Percentiles rank a stretch among this genome's conserved stretches.
Evolutionary conservation across 2,329 filamentous ascomycete species (phyloP).

Genomic region (Myriosclerotinia duriaeana): DNA sequence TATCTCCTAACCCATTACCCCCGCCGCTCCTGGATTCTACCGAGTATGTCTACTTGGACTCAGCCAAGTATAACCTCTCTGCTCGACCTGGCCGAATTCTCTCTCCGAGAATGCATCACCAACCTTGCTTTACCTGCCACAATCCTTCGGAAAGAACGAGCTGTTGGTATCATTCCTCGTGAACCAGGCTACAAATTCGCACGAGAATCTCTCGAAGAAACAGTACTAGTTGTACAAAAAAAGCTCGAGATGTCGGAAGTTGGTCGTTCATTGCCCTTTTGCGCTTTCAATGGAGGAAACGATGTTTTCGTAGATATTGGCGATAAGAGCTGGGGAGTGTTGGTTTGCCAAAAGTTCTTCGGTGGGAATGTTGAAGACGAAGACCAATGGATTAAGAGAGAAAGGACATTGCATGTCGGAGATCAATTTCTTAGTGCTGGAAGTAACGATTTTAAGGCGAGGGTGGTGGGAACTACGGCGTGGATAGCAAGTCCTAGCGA

Average conservation of each 20-base stretch:
- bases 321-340: constrained; percentile 94
- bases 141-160: constrained; percentile 84
- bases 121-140: constrained; percentile 77
- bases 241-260: constrained; percentile 79
- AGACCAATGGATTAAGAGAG: constrained; percentile 56
- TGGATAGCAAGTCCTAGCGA: constrained; percentile 95
- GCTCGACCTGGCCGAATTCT: constrained; percentile 85
- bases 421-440: constrained; percentile 96
- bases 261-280: constrained; percentile 75
- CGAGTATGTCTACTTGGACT: constrained; percentile 75
- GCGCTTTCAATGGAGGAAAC: constrained; percentile 95
- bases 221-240: constrained; percentile 90
- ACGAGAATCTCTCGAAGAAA: constrained; percentile 91
- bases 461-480: constrained; percentile 87
- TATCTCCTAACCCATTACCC: constrained; percentile 69
- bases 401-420: constrained; percentile 87
- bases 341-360: constrained; percentile 89
- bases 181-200: constrained; percentile 65
- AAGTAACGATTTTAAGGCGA: constrained; percentile 94
- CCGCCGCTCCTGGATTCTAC: constrained; percentile 67
- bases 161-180: constrained; percentile 73
- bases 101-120: constrained; percentile 76
- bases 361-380: constrained; percentile 46
- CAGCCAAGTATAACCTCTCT: constrained; percentile 74
- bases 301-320: constrained; percentile 99